Evolutionary conservation across 352 stramenopile species (phyloP), one percentile per base, ranked within the genome.

Genomic region (Globisporangium parvum): DNA sequence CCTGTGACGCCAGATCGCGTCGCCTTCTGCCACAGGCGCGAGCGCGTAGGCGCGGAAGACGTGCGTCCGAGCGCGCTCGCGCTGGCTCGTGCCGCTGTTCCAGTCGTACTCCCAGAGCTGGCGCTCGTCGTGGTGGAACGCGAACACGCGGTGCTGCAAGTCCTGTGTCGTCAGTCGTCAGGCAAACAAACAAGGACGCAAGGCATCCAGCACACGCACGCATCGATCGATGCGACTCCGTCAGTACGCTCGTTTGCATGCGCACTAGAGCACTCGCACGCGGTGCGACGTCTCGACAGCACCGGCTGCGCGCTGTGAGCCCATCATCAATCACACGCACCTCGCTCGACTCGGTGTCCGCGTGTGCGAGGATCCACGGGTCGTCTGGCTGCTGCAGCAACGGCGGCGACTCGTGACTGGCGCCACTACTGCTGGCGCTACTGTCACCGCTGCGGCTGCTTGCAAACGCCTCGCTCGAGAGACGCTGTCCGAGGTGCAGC

Each of bases 81-180:
- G 59, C 51, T 80, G 71, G 52, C 71, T 80, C 21, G 69, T 77
- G 37, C 73, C 73, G 57, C 71, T 84, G 23, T 76, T 74, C 71
- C 71, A 84, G 62, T 77, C 67, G 63, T 84, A 84, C 55, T 79
- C 63, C 73, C 73, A 84, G 44, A 75, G 70, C 44, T 68, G 55
- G 53, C 58, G 66, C 42, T 79, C 66, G 47, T 73, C 70, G 44
- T 75, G 66, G 24, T 68, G 55, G 55, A 71, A 71, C 20, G 33
- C 40, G 41, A 69, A 69, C 9, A 40, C 41, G 17, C 21, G 17
- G 31, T 46, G 24, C 18, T 48, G n/a, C n/a, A 9, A 10, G 39
- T 44, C 39, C 39, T 44, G 39, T 6, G 28, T 33, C 28, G 28
- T 33, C 28, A 2, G 28, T 33, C 28, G n/a, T n/a, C n/a, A n/a